phyloP scores from a whole-genome alignment of 805 yeast genomes.

The Ogataea polymorpha region DNA sequence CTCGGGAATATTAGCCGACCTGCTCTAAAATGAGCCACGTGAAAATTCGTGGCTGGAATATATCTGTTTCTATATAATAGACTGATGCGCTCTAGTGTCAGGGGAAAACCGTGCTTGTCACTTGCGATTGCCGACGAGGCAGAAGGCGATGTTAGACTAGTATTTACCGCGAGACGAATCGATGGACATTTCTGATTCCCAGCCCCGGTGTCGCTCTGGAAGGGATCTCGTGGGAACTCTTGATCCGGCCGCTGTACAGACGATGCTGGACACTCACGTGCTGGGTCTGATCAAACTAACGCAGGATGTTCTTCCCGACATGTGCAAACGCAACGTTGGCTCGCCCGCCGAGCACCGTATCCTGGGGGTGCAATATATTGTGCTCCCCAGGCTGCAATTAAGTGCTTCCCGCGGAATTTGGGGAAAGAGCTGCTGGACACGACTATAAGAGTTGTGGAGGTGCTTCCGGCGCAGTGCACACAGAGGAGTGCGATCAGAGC shows the following conservation, averaged over 20 bases:
- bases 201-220: slow-evolving; percentile 52
- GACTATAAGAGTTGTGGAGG: slow-evolving; percentile 60
- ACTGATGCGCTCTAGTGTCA: slow-evolving; percentile 1
- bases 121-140: slow-evolving; percentile 55
- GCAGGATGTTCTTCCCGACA: slow-evolving; percentile 40
- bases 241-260: slow-evolving; percentile 35
- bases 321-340: slow-evolving; percentile 52
- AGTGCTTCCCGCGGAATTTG: slow-evolving; percentile 43
- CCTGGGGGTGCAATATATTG: slow-evolving; percentile 73
- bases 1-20: background rate
- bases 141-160: slow-evolving; percentile 64
- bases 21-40: background rate
- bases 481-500: slow-evolving; percentile 56
- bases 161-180: slow-evolving; percentile 75
- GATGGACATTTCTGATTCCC: slow-evolving; percentile 64
- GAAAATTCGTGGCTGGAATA: background rate
- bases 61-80: background rate
- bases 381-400: slow-evolving; percentile 64
- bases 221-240: slow-evolving; percentile 42
- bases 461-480: slow-evolving; percentile 69
- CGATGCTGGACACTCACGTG: slow-evolving; percentile 47
- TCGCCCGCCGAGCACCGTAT: slow-evolving; percentile 69
- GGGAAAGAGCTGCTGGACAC: slow-evolving; percentile 36
- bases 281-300: slow-evolving; percentile 45
- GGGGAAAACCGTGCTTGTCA: slow-evolving; percentile 21